phyloP scores from a whole-genome alignment of 345 rosid genomes.

The Jatropha curcas region DNA sequence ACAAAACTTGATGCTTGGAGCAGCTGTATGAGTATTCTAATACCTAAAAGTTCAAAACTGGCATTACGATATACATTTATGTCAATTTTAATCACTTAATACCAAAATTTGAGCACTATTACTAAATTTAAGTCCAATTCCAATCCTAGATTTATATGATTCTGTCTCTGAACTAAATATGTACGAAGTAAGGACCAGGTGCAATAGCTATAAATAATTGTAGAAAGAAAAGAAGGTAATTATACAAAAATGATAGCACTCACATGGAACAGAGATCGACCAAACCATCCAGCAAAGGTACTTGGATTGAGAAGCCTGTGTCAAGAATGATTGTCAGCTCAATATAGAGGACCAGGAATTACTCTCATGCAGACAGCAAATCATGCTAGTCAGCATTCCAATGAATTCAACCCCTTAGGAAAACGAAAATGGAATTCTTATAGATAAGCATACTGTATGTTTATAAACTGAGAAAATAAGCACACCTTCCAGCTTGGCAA shows the following conservation, averaged over 20 bases:
- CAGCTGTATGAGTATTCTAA: not conserved
- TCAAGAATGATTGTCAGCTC: conserved; percentile 21
- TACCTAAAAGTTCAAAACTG: not conserved
- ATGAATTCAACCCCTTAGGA: not conserved
- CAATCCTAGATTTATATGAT: not conserved
- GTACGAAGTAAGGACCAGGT: not conserved
- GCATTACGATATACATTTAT: too few relatives aligned
- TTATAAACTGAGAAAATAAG: not conserved
- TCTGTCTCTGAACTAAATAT: not conserved
- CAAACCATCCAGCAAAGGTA: conserved; percentile 99
- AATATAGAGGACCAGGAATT: not conserved
- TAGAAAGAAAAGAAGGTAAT: not conserved
- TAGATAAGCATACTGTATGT: too few relatives aligned
- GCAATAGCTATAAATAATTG: not conserved
- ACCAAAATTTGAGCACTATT: not conserved
- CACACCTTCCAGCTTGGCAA: conserved; percentile 99
- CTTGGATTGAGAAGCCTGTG: conserved; percentile 97
- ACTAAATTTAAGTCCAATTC: not conserved
- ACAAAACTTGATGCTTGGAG: not conserved
- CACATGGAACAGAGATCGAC: conserved; percentile 92
- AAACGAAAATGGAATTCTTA: too few relatives aligned
- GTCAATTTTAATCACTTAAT: conserved; percentile 2
- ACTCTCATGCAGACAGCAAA: conserved; percentile 5
- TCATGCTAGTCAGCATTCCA: conserved; percentile 4
- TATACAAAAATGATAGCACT: conserved; percentile 31